Percentiles rank a stretch among this genome's conserved stretches.
These are phyloP conservation scores for Candida piceae DNA, from an alignment of 805 yeast genomes.

Conservation along the genomic window DNA sequence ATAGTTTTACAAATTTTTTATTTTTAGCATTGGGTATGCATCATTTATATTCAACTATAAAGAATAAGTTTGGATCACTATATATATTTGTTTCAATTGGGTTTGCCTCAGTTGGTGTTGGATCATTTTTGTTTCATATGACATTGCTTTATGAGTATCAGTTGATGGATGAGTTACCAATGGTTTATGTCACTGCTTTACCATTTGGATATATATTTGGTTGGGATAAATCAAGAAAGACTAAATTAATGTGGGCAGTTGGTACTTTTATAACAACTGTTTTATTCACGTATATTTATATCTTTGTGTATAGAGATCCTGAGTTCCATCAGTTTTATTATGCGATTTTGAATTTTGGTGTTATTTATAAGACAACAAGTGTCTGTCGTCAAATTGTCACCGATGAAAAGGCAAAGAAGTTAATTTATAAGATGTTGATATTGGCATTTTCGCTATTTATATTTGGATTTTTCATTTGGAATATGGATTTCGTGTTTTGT, in stretches of 20 bases:
- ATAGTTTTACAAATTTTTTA: constrained; percentile 67
- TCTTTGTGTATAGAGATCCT: constrained; percentile 69
- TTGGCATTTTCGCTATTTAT: constrained; percentile 42
- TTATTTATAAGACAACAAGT: constrained; percentile 52
- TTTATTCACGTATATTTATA: constrained; percentile 61
- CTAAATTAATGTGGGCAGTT: constrained; percentile 17
- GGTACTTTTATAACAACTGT: constrained; percentile 31
- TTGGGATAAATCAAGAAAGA: constrained; percentile 21
- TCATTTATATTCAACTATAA: constrained; percentile 48
- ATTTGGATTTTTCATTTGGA: constrained; percentile 82
- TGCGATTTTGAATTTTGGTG: constrained; percentile 69
- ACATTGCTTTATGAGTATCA: constrained; percentile 87
- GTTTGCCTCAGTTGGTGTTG: constrained; percentile 84
- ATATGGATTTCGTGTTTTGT: constrained; percentile 81
- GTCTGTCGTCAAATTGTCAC: constrained; percentile 22
- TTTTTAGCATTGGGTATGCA: constrained; percentile 28
- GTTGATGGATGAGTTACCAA: constrained; percentile 90
- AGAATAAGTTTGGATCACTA: constrained; percentile 60
- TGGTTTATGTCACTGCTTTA: constrained; percentile 96
- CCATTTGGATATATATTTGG: constrained; percentile 52
- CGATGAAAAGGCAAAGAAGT: constrained; percentile 14
- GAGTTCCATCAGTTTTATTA: constrained; percentile 85
- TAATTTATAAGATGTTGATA: constrained; percentile 24
- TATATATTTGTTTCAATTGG: constrained; percentile 72
- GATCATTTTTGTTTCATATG: constrained; percentile 96